phyloP scores from a whole-genome alignment of 352 stramenopile species.

The Globisporangium cylindrosporum region DNA sequence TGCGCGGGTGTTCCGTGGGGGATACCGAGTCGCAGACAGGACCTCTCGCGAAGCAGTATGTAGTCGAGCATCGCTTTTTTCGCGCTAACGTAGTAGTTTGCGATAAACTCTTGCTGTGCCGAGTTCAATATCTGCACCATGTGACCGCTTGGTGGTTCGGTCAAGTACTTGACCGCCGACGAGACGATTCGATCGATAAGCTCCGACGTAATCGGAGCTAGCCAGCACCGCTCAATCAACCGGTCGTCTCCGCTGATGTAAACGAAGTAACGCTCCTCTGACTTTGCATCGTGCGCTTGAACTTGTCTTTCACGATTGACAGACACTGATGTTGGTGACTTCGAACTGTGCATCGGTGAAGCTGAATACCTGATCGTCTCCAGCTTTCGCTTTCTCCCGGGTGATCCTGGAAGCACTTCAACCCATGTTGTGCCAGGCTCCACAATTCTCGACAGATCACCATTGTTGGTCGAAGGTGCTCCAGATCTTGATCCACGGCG shows the following conservation, averaged over 20 bases:
- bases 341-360: not conserved
- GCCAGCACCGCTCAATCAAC: conserved; percentile 38
- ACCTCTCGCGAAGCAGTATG: conserved; percentile 40
- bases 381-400: conserved; percentile 1
- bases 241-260: conserved; percentile 37
- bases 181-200: conserved; percentile 44
- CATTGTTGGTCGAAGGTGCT: not conserved
- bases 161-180: conserved; percentile 55
- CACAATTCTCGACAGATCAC: not conserved
- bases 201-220: conserved; percentile 32
- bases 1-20: conserved; percentile 39
- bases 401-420: not conserved
- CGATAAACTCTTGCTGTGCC: conserved; percentile 43
- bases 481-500: not conserved
- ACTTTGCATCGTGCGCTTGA: conserved; percentile 8
- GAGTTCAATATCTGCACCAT: conserved; percentile 42
- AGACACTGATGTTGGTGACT: not conserved
- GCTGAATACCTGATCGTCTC: conserved; percentile 1
- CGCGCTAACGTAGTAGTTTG: conserved; percentile 60
- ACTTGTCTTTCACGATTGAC: not conserved
- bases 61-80: conserved; percentile 83
- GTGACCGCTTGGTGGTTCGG: conserved; percentile 23
- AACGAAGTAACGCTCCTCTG: conserved; percentile 57
- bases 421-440: conserved; percentile 2
- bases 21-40: conserved; percentile 51